phyloP scores from a whole-genome alignment of 176 grass and related monocot genomes.

The Aegilops longissima region DNA sequence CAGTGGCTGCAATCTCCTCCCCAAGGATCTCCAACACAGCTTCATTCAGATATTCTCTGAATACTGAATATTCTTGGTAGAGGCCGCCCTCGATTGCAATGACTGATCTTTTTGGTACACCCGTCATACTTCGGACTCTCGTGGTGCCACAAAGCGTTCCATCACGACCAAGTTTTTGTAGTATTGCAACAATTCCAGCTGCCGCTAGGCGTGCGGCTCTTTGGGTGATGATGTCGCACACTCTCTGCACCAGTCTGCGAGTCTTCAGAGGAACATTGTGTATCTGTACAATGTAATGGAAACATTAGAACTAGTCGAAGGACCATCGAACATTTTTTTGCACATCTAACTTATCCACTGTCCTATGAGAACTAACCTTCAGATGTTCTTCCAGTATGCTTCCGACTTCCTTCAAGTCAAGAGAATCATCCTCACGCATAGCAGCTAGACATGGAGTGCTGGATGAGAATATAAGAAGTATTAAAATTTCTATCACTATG shows the following conservation, averaged over 20 bases:
- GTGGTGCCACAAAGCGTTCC: conserved; percentile 48
- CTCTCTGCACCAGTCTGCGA: conserved; percentile 58
- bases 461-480: not conserved
- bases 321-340: not conserved
- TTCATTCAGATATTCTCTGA: conserved; percentile 80
- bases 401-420: conserved; percentile 55
- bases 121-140: conserved; percentile 31
- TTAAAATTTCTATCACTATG: not conserved
- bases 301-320: not conserved
- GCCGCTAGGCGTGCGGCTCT: conserved; percentile 76
- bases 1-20: conserved; percentile 58
- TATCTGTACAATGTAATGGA: conserved; percentile 43
- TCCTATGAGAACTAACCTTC: conserved; percentile 35
- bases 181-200: conserved; percentile 64
- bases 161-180: conserved; percentile 77
- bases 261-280: conserved; percentile 56
- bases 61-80: conserved; percentile 61
- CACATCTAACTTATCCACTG: not conserved
- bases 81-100: conserved; percentile 74
- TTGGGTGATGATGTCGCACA: conserved; percentile 54
- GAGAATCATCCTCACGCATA: conserved; percentile 75
- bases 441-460: conserved; percentile 66
- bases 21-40: conserved; percentile 73
- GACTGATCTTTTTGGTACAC: conserved; percentile 43
- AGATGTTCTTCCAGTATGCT: conserved; percentile 60